Base-by-base conservation (phyloP, 1,284 basidiomycete species). In the Chondrostereum purpureum region DNA sequence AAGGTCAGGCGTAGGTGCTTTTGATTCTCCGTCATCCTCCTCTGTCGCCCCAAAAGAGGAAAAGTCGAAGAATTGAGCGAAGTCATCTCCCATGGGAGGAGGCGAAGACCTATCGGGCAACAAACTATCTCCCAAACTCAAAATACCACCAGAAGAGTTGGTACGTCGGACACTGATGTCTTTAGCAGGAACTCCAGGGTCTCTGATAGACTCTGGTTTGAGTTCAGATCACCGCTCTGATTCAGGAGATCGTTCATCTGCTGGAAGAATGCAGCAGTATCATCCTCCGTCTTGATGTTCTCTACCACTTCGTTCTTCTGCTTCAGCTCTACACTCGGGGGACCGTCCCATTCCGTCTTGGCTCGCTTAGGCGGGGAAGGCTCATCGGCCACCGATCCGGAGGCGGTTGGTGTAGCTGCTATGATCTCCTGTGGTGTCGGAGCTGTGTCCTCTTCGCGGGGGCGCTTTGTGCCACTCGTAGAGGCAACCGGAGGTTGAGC, bases 1-100 rank as follows among this genome's bases (percentile, higher is more conserved):
- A 40, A 88, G 69, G 47, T 88, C 86, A 5, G 85, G 85, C 4
- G 85, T 88, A 4, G 72, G 68, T 17, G 75, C 75, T 56, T 83
- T 83, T 14, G 78, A 81, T 22, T 68, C 72, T 43, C 63, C 67
- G 36, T 84, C 82, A 48, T 81, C 78, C 37, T 81, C 80, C 39
- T 80, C 79, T 11, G 66, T 57, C 13, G 67, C 68, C 31, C 66
- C 69, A 55, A 76, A 82, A 6, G 69, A 71, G 39, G 82, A 77
- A 53, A 83, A 83, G 60, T 88, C 85, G 58, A 88, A 74, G 57
- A 77, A 83, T 52, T 77, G 69, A 20, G 67, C 66, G 46, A 77
- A 77, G 31, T 78, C 67, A 56, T 78, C 68, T 43, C 57, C 60
- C 50, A 68, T 49, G 47, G 62, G 58, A 2, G 61, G 63, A 18